These are phyloP conservation scores for Apiospora koreana DNA, from an alignment of 2,329 filamentous ascomycete species.

Conservation along the genomic window DNA sequence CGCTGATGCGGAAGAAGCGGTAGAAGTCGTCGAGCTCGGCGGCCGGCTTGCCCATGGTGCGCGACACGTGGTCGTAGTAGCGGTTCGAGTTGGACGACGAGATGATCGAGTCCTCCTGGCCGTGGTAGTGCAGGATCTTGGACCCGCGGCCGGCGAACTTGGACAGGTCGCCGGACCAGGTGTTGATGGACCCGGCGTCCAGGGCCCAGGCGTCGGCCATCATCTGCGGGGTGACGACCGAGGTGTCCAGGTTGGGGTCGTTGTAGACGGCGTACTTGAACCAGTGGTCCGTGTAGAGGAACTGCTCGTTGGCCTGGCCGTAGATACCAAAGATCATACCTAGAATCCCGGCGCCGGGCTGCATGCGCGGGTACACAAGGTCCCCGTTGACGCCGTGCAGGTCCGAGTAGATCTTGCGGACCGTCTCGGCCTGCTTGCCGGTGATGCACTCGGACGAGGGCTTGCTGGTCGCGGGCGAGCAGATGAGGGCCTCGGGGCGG, in stretches of 20 bases:
- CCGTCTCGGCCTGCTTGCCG: conserved; percentile 16
- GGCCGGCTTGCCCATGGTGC: conserved; percentile 39
- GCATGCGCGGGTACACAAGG: conserved; percentile 52
- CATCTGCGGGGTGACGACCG: conserved; percentile 39
- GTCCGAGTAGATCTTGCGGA: conserved; percentile 15
- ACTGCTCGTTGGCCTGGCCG: conserved; percentile 38
- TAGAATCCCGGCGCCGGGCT: conserved; percentile 44
- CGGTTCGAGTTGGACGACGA: conserved; percentile 43
- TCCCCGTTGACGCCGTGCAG: conserved; percentile 30
- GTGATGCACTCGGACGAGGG: conserved; percentile 12
- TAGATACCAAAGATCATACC: conserved; percentile 33
- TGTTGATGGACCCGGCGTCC: conserved; percentile 25
- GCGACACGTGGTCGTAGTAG: conserved; percentile 48
- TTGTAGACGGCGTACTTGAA: conserved; percentile 51
- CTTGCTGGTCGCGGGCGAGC: conserved; percentile 27
- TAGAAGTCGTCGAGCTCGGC: conserved; percentile 44
- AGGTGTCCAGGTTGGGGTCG: conserved; percentile 42
- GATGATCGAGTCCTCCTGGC: conserved; percentile 44
- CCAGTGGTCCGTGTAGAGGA: conserved; percentile 44
- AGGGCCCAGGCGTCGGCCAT: conserved; percentile 22
- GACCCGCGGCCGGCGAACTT: conserved; percentile 37
- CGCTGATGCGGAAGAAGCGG: conserved; percentile 53
- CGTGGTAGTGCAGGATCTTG: conserved; percentile 48
- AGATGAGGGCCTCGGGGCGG: conserved; percentile 34
- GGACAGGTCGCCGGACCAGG: conserved; percentile 37